Conservation (phyloP, 441 rosid species). For the Manihot esculenta region DNA sequence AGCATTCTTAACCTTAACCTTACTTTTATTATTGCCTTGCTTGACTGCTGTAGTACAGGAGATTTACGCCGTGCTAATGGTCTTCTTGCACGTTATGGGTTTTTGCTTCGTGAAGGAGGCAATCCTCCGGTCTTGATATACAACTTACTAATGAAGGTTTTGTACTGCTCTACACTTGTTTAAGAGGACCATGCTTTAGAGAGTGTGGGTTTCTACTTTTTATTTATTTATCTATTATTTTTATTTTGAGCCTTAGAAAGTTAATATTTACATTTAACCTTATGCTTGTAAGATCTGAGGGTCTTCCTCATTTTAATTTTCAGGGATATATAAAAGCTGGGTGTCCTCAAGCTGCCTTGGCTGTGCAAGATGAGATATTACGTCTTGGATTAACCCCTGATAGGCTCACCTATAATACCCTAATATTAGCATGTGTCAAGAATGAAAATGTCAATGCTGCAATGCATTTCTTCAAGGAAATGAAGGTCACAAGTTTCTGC, state of each 20-base stretch:
- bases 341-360: constrained; percentile 53
- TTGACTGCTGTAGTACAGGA: constrained; percentile 70
- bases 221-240: too few relatives aligned
- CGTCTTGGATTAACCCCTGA: constrained; percentile 59
- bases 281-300: neutral
- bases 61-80: constrained; percentile 82
- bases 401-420: constrained; percentile 61
- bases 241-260: neutral
- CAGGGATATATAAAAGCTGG: constrained; percentile 62
- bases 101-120: constrained; percentile 54
- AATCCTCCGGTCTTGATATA: constrained; percentile 49
- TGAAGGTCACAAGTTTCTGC: constrained; percentile 62
- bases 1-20: constrained; percentile 8
- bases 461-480: constrained; percentile 51
- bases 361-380: constrained; percentile 49
- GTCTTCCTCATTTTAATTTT: constrained; percentile 15
- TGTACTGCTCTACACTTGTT: constrained; percentile 12
- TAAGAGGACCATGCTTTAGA: neutral
- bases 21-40: constrained; percentile 18
- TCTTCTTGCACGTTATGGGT: constrained; percentile 67
- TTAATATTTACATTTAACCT: neutral
- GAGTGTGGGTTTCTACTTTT: neutral
- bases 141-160: constrained; percentile 80
- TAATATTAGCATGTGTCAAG: constrained; percentile 59
- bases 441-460: constrained; percentile 53